These are phyloP conservation scores for Chrysochromulina parva DNA, from an alignment of 78 protist genomes.

Conservation along the genomic window DNA sequence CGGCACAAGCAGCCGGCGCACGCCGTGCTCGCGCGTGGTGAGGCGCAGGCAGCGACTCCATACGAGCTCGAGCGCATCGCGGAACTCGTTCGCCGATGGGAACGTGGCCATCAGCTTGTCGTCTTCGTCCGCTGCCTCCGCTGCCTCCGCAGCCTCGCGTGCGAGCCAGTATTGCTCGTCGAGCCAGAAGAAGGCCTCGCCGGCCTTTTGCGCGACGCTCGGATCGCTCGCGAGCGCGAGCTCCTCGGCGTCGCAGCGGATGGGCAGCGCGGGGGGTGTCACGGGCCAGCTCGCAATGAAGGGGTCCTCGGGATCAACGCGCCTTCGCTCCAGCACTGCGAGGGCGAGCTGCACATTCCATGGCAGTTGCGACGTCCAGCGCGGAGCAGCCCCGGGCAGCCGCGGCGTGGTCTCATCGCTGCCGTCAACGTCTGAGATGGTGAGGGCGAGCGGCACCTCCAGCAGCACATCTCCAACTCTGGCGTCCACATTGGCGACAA, in stretches of 20 bases:
- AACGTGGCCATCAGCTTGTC: neutral
- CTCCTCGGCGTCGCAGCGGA: neutral
- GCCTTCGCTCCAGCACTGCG: neutral
- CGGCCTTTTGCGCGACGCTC: neutral
- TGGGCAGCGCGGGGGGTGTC: neutral
- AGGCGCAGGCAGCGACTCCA: constrained; percentile 22
- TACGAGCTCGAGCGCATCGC: neutral
- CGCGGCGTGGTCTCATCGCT: neutral
- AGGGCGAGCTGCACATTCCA: constrained; percentile 3
- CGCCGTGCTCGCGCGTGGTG: neutral
- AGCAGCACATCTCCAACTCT: neutral
- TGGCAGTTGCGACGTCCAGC: neutral
- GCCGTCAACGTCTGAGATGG: neutral
- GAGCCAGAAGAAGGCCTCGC: neutral
- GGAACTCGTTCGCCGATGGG: neutral
- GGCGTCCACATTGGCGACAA: neutral
- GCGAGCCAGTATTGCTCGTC: neutral
- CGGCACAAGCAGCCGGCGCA: constrained; percentile 1
- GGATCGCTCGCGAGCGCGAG: neutral
- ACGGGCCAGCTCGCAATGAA: neutral
- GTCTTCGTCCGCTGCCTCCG: neutral
- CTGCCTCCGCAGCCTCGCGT: neutral
- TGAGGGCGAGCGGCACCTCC: neutral
- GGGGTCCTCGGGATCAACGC: neutral
- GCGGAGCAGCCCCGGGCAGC: neutral